Base-by-base conservation (phyloP, 2,329 filamentous ascomycete genomes). In the Boeremia lycopersici region DNA sequence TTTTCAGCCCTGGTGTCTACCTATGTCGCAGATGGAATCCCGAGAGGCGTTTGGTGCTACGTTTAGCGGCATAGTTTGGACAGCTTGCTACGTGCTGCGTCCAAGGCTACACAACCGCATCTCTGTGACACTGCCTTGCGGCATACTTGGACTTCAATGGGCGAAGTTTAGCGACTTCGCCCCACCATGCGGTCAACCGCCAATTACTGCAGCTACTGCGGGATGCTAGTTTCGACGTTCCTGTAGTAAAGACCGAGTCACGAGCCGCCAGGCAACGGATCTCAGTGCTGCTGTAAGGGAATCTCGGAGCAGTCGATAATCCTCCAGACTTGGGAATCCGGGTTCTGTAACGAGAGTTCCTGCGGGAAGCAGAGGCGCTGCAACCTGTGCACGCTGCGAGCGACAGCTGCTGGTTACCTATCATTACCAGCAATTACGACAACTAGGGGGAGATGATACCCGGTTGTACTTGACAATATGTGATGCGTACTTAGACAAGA, bases 41-140 rank as follows among this genome's bases (percentile, higher is more conserved):
- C 58, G 64, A 67, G 55, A 57, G 67, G 63, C 65, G 62, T 63
- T 60, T 44, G 41, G 71, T 72, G 50, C 30, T 44, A 71, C 65
- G 44, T 61, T 60, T 56, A 56, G 61, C 53, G 56, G 65, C 59
- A 62, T 40, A 51, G 60, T 36, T 59, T 60, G 61, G 44, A 58
- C 54, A 57, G 55, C 57, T 61, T 61, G 54, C 23, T 60, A 59
- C 59, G 43, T 65, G 49, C 49, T 61, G 60, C 57, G 61, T 58
- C 48, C 50, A 47, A 44, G 48, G 53, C 47, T 56, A 48, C 43
- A 62, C 54, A 44, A 34, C 48, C 51, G 49, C 57, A 55, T 48
- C 44, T 51, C 11, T 48, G 56, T 59, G 42, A 33, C 39, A 63
- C 52, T 31, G 25, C 40, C 39, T 55, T 62, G 57, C 64, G 57